Base-by-base conservation (phyloP, 768 basidiomycete genomes). In the Chiua virens region DNA sequence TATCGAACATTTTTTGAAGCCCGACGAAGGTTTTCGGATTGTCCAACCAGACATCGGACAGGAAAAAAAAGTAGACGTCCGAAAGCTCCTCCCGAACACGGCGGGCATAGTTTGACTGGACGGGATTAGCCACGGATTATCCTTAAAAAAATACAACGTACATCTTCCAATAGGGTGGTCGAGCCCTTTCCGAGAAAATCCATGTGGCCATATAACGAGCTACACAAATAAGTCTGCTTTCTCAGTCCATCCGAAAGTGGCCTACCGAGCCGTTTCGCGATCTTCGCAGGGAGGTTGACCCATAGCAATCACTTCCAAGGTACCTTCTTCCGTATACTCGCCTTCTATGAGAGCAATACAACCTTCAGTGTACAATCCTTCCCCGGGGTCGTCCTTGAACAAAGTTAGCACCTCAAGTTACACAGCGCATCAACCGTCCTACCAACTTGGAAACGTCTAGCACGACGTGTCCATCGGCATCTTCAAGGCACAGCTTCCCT, bases 211-310 rank as follows among this genome's bases (percentile, higher is more conserved):
- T 91, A 97, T 57, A 98, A 86, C 36, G 89, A 92, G 57, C 93
- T 95, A 63, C 10, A 38, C 43, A 34, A 37, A 50, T 61, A 46
- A 68, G 41, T 32, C 42, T 4, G 5, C 15, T 14, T 38, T 30
- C 32, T n/a, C n/a, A 13, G 20, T 25, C 23, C 34, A 9, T 34
- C 44, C 10, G 30, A 20, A 36, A 20, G 37, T 23, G 34, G 58
- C 79, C 54, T 63, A 92, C 91, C 92, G 79, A 15, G 96, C 86
- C 3, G 81, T 84, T 53, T 86, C 86, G 37, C 97, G 77, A 58
- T 87, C 80, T 71, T 99, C 97, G 62, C 94, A 96, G 11, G 97
- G 97, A 2, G 97, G 97, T 70, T 98, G 96, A 2, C 97, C 97
- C 54, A 99, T 89, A 18, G 95, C 97, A 55, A 93, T 83, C 7